A percentile compares a stretch with the other conserved stretches of the same genome.
These are phyloP conservation scores for Phytophthora hybrid DNA, from an alignment of 352 stramenopile species.

Conservation along the genomic window DNA sequence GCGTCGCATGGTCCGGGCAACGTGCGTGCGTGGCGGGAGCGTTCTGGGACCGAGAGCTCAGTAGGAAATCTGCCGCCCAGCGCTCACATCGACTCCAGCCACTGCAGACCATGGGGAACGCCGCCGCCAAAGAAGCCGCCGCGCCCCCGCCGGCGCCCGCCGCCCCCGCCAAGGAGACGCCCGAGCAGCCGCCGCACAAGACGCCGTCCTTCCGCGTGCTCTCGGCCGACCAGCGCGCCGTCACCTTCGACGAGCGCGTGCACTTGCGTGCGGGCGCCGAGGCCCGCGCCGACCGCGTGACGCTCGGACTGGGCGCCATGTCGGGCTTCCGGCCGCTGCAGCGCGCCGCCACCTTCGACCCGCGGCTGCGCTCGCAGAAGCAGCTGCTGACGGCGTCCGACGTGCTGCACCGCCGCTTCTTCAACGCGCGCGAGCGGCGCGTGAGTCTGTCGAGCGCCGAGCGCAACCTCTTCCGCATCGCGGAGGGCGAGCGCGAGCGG, in stretches of 20 bases:
- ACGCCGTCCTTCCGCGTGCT: conserved; percentile 64
- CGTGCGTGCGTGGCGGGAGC: conserved; percentile 24
- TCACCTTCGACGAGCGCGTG: conserved; percentile 87
- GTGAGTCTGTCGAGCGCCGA: conserved; percentile 38
- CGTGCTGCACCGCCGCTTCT: conserved; percentile 83
- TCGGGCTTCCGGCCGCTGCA: conserved; percentile 80
- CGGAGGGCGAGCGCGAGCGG: conserved; percentile 44
- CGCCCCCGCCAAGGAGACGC: not conserved
- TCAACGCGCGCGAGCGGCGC: conserved; percentile 81
- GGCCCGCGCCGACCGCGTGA: conserved; percentile 45
- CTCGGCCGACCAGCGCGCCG: conserved; percentile 73
- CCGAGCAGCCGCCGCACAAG: conserved; percentile 10
- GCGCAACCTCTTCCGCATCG: conserved; percentile 69
- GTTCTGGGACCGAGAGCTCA: not conserved
- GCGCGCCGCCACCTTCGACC: conserved; percentile 82
- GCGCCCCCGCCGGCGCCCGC: conserved; percentile 6
- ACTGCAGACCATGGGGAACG: conserved; percentile 36
- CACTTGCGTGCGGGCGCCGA: conserved; percentile 49
- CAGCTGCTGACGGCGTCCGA: conserved; percentile 76
- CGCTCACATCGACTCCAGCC: conserved; percentile 5
- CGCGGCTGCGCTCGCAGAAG: conserved; percentile 67
- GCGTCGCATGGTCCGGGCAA: conserved; percentile 7
- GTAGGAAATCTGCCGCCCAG: conserved; percentile 23
- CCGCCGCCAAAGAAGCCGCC: conserved; percentile 36
- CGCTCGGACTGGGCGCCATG: conserved; percentile 57